Evolutionary conservation across 2,329 filamentous ascomycete genomes (phyloP).

Genomic region (Ascochyta rabiei): DNA sequence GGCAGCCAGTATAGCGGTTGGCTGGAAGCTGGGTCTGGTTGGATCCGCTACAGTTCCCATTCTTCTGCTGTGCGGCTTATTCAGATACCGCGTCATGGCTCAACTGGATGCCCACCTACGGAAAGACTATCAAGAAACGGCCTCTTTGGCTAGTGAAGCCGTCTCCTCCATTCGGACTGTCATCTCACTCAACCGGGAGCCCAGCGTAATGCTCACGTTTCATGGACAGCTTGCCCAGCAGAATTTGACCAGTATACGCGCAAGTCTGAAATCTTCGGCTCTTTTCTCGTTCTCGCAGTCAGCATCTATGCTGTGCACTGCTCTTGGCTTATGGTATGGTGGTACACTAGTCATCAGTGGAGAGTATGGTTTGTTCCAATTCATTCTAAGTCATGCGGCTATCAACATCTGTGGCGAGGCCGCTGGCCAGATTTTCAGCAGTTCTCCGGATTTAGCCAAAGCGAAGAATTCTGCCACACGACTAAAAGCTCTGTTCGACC

Average conservation of each 20-base stretch:
- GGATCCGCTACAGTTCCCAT: conserved; percentile 38
- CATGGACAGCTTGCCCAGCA: not conserved
- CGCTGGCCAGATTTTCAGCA: not conserved
- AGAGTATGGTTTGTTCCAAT: not conserved
- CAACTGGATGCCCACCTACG: conserved; percentile 1
- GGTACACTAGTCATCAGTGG: not conserved
- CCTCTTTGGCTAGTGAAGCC: not conserved
- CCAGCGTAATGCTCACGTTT: not conserved
- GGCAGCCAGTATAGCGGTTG: conserved; percentile 69
- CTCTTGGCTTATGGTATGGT: not conserved
- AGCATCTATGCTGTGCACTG: not conserved
- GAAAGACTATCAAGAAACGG: not conserved
- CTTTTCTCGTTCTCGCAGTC: not conserved
- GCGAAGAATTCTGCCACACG: not conserved
- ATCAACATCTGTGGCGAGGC: not conserved
- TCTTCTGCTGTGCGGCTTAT: not conserved
- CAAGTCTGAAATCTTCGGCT: not conserved
- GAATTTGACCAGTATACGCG: not conserved
- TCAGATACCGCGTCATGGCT: not conserved
- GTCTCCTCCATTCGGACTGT: not conserved
- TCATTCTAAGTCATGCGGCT: not conserved
- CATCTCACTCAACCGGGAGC: not conserved
- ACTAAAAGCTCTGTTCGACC: not conserved
- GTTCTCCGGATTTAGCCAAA: not conserved
- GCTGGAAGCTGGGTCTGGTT: conserved; percentile 81